A percentile compares a stretch with the other conserved stretches of the same genome.
Conservation (phyloP, 2,329 filamentous ascomycete species). For the Colletotrichum destructivum region DNA sequence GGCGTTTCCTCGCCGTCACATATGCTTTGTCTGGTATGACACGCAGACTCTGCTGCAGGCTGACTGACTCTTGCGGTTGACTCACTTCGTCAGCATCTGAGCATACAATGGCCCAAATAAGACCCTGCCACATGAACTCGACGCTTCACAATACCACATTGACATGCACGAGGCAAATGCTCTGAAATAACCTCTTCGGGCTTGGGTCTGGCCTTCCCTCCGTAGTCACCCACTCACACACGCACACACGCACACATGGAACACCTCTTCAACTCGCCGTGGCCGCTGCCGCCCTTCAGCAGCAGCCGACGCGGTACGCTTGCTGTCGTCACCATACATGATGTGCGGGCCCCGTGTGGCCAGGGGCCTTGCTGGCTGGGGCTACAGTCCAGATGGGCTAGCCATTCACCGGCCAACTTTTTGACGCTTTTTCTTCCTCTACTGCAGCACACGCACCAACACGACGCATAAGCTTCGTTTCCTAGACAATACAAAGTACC, state of each 20-base stretch:
- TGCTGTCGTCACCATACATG: slow-evolving; percentile 29
- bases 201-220: neutral
- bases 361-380: neutral
- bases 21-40: slow-evolving; percentile 14
- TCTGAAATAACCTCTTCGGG: neutral
- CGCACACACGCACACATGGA: no score
- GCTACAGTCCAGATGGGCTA: neutral
- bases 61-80: slow-evolving; percentile 27
- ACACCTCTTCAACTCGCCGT: slow-evolving; percentile 1
- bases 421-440: neutral
- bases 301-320: neutral
- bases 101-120: neutral
- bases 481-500: neutral
- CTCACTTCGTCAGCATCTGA: slow-evolving; percentile 11
- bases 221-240: slow-evolving; percentile 9
- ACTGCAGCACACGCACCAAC: neutral
- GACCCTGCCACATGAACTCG: neutral
- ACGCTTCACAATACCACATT: neutral
- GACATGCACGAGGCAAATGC: neutral
- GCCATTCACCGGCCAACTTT: neutral
- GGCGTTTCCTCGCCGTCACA: neutral
- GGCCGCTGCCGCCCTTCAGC: neutral
- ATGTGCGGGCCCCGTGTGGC: neutral
- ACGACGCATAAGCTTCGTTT: neutral
- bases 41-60: slow-evolving; percentile 24